These are phyloP conservation scores for Fraxinus americana DNA, from an alignment of 257 asterid species.

Conservation along the genomic window DNA sequence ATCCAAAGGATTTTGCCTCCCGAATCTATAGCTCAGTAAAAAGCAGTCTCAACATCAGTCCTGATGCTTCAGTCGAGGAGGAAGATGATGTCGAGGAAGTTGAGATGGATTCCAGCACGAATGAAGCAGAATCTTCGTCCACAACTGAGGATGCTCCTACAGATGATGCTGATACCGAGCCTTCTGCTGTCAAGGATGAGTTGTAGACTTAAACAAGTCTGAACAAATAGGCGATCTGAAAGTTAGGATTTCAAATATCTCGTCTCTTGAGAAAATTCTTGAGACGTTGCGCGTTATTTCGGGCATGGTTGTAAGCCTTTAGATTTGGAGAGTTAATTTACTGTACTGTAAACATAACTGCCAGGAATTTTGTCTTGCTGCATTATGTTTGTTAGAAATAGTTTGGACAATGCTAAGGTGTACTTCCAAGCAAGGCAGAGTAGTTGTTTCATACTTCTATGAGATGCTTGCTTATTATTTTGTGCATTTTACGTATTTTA, in stretches of 20 bases:
- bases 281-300: slow-evolving; percentile 17
- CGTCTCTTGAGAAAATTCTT: slow-evolving; percentile 7
- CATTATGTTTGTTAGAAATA: background rate
- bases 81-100: slow-evolving; percentile 69
- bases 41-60: slow-evolving; percentile 65
- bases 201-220: slow-evolving; percentile 37
- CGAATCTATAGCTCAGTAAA: slow-evolving; percentile 71
- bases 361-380: slow-evolving; percentile 32
- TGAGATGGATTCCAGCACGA: slow-evolving; percentile 41
- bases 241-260: slow-evolving; percentile 19
- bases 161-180: slow-evolving; percentile 34
- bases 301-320: slow-evolving; percentile 14
- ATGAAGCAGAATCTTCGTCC: slow-evolving; percentile 43
- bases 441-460: background rate
- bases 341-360: slow-evolving; percentile 26
- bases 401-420: background rate
- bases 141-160: slow-evolving; percentile 26
- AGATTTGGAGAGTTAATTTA: slow-evolving; percentile 20
- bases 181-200: slow-evolving; percentile 61
- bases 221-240: slow-evolving; percentile 1
- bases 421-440: background rate
- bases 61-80: slow-evolving; percentile 73
- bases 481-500: background rate
- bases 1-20: slow-evolving; percentile 84
- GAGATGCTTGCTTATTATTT: background rate